Percentiles rank a stretch among this genome's conserved stretches.
Evolutionary conservation across 768 basidiomycete species (phyloP).

Genomic region (Rhodotorula graminis): DNA sequence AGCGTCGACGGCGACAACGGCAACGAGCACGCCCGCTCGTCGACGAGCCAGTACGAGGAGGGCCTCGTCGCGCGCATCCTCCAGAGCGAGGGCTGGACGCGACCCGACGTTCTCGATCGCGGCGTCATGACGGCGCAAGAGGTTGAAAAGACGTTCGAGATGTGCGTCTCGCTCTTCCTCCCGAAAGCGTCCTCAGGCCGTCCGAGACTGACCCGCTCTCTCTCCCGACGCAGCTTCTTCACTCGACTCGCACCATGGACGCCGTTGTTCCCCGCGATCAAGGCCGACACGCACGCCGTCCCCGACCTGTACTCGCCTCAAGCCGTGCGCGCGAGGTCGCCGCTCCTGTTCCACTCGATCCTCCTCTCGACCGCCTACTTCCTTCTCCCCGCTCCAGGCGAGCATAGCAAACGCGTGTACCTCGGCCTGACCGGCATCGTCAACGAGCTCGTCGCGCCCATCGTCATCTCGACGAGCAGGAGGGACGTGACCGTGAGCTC

Average conservation of each 20-base stretch:
- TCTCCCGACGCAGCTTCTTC: background rate
- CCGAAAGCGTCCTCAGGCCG: background rate
- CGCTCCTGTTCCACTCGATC: conserved; percentile 29
- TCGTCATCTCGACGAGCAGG: background rate
- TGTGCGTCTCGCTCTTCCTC: background rate
- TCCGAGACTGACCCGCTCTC: accelerated
- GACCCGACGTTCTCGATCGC: background rate
- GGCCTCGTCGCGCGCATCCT: background rate
- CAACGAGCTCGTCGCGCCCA: conserved; percentile 3
- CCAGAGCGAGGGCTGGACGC: background rate
- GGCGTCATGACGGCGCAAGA: conserved; percentile 1
- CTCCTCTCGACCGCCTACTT: conserved; percentile 10
- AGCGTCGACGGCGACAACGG: too few relatives aligned
- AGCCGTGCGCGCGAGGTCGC: conserved; percentile 5
- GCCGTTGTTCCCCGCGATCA: background rate
- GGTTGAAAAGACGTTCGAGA: conserved; percentile 2
- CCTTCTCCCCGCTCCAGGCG: background rate
- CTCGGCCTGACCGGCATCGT: conserved; percentile 2
- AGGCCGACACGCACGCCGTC: background rate
- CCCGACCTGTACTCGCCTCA: background rate
- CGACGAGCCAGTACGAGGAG: background rate
- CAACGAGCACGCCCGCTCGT: too few relatives aligned
- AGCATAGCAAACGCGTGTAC: background rate
- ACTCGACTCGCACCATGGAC: background rate
- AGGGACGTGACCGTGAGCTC: background rate